These are phyloP conservation scores for Taphrina deformans DNA, from an alignment of 1,139 yeast species.

Conservation along the genomic window DNA sequence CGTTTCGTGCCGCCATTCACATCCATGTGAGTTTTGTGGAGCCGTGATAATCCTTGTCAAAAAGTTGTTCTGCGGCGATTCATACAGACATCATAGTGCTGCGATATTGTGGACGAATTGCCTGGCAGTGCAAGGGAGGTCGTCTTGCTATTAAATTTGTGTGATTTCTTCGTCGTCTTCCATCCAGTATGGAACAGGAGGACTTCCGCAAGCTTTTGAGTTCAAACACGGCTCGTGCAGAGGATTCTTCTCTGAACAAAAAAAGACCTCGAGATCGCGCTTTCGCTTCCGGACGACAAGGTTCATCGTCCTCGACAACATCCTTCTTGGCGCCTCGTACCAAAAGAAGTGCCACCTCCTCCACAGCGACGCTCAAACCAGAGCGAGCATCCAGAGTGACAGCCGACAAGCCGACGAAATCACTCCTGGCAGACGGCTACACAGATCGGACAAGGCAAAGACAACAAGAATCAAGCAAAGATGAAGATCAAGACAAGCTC, in stretches of 20 bases:
- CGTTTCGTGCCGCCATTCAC: background rate
- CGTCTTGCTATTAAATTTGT: too few relatives aligned
- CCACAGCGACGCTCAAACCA: background rate
- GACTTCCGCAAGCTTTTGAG: conserved; percentile 27
- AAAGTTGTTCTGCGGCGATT: too few relatives aligned
- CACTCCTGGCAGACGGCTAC: conserved; percentile 19
- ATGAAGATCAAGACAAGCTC: background rate
- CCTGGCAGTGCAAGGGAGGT: too few relatives aligned
- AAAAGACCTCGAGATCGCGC: conserved; percentile 15
- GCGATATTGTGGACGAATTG: too few relatives aligned
- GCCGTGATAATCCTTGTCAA: background rate
- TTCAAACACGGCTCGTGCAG: background rate
- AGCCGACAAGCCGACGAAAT: background rate
- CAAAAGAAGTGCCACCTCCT: background rate
- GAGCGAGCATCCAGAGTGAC: background rate
- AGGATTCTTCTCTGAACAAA: background rate
- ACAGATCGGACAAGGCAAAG: background rate
- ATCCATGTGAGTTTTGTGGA: background rate
- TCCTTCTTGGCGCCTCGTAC: background rate
- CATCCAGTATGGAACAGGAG: conserved; percentile 30
- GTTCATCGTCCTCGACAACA: background rate
- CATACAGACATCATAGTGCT: too few relatives aligned
- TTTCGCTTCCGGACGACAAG: background rate
- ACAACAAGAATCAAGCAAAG: background rate
- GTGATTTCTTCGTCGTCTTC: too few relatives aligned